Evolutionary conservation across 345 rosid species (phyloP).

Genomic region (Dovyalis caffra): DNA sequence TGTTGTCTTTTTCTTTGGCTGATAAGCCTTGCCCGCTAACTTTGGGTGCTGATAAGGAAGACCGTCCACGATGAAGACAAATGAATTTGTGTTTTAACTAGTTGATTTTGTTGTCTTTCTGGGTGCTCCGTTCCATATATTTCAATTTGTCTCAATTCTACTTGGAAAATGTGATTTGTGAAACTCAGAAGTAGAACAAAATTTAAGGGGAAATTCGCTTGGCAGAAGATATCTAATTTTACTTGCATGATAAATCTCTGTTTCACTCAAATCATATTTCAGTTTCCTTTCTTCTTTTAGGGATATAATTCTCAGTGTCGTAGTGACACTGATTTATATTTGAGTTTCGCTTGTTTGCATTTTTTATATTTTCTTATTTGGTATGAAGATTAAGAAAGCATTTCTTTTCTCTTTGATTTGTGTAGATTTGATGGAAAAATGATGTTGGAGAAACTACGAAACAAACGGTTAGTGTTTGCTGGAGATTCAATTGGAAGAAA

Average conservation of each 20-base stretch:
- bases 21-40: constrained; percentile 7
- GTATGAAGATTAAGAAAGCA: not conserved
- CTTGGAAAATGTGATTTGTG: too few relatives aligned
- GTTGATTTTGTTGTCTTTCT: too few relatives aligned
- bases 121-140: too few relatives aligned
- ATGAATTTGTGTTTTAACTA: too few relatives aligned
- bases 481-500: too few relatives aligned
- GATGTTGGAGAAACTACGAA: constrained; percentile 75
- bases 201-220: too few relatives aligned
- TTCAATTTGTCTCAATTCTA: too few relatives aligned
- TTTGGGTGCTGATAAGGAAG: constrained; percentile 16
- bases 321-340: not conserved
- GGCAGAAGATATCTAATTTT: not conserved
- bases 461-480: constrained; percentile 79
- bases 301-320: too few relatives aligned
- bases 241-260: not conserved
- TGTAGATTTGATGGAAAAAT: constrained; percentile 73
- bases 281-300: not conserved
- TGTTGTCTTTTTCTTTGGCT: too few relatives aligned
- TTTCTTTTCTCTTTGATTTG: not conserved
- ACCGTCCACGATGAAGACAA: not conserved
- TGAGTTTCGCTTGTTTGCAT: not conserved
- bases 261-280: not conserved
- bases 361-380: not conserved
- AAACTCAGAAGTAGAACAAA: too few relatives aligned